These are phyloP conservation scores for Neoarthrinium moseri DNA, from an alignment of 2,329 filamentous ascomycete genomes.

Conservation along the genomic window DNA sequence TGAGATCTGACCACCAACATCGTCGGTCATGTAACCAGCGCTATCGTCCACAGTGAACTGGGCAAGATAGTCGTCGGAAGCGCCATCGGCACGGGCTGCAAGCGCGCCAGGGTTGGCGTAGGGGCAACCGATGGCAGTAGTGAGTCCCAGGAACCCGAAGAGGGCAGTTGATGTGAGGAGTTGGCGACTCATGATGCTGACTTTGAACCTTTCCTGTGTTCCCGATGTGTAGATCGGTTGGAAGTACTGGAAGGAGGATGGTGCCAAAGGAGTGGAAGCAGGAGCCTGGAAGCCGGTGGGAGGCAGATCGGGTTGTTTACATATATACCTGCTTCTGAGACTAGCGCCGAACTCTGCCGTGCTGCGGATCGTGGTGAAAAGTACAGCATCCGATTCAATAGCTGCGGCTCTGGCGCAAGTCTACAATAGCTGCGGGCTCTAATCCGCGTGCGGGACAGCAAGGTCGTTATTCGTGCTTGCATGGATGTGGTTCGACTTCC, in stretches of 20 bases:
- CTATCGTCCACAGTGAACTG: constrained; percentile 51
- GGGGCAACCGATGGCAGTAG: constrained; percentile 27
- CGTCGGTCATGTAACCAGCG: constrained; percentile 58
- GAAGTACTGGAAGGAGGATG: too few species aligned
- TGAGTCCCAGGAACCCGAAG: constrained; percentile 23
- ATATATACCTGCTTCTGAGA: too few species aligned
- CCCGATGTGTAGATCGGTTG: not conserved
- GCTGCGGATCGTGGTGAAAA: too few species aligned
- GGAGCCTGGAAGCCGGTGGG: too few species aligned
- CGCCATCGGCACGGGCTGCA: constrained; percentile 19
- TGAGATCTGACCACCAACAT: constrained; percentile 65
- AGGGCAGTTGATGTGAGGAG: constrained; percentile 18
- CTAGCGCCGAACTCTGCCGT: too few species aligned
- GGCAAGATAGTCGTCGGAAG: constrained; percentile 21
- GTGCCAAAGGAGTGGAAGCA: too few species aligned
- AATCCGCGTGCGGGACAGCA: not conserved
- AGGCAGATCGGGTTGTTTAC: too few species aligned
- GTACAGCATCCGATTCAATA: too few species aligned
- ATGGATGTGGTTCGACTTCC: not conserved
- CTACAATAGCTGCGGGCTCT: not conserved
- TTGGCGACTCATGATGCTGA: constrained; percentile 21
- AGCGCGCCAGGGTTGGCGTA: constrained; percentile 29
- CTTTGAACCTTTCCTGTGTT: not conserved
- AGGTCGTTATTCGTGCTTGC: not conserved
- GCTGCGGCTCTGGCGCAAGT: not conserved